Evolutionary conservation across 2,329 filamentous ascomycete species (phyloP), one percentile per base, ranked within the genome.

Genomic region (Madurella fahalii): DNA sequence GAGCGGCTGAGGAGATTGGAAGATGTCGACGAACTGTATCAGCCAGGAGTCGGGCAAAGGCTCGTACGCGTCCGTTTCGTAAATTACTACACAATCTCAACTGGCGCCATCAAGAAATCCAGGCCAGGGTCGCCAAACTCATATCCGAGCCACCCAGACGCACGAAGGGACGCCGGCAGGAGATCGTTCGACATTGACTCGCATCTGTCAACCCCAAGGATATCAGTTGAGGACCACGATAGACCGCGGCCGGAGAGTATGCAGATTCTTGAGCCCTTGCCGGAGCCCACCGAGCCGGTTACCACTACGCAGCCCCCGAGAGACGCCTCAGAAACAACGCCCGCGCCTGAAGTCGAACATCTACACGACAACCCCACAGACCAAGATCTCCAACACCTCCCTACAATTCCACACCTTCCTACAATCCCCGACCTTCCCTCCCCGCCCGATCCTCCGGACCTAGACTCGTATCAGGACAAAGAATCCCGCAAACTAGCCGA

Each of bases 61-160:
- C 64, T 73, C 2, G 73, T 75, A 2, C 77, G 86, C 50, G 81
- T 94, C 11, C 80, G 90, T 15, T 96, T 96, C 64, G 78, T 90
- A 54, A 96, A 96, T 67, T 96, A 95, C 68, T 96, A 93, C 67
- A 95, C 91, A 1, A 81, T 88, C n/a, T 91, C 88, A 61, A 86
- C 87, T 9, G 91, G 91, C 3, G 78, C 83, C 55, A 78, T 79
- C 2, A 91, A 87, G 62, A 68, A 70, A 52, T 68, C 69, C 13
- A 74, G 76, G 39, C 16, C 52, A 9, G 12, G 34, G 7, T 41
- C 54, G 16, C 39, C 51, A 31, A 8, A 9, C 18, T 25, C 17
- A 4, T 34, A 62, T 50, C 47, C 44, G 25, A 25, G 39, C 47
- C 39, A 18, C 18, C 15, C 39, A 4, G 47, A 34, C n/a, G 13